These are phyloP conservation scores for Talaromyces rugulosus DNA, from an alignment of 2,329 filamentous ascomycete species.

Conservation along the genomic window DNA sequence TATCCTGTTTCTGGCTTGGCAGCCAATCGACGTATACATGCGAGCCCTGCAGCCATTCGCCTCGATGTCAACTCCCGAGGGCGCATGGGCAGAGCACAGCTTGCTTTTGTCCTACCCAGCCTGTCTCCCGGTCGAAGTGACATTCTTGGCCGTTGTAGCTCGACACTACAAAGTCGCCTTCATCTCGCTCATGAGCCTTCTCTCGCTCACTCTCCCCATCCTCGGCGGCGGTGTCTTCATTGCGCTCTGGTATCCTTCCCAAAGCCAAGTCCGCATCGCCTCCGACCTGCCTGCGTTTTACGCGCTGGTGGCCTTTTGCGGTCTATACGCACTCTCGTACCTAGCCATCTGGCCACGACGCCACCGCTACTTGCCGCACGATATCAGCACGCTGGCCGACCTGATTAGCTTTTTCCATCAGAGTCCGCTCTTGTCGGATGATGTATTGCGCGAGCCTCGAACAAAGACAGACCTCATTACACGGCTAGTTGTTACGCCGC, in stretches of 20 bases:
- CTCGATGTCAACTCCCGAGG: constrained; percentile 48
- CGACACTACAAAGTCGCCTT: constrained; percentile 56
- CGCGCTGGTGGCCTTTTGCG: constrained; percentile 66
- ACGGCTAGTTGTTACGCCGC: constrained; percentile 56
- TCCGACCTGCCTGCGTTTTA: constrained; percentile 71
- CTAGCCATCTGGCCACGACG: constrained; percentile 59
- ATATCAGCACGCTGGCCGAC: constrained; percentile 68
- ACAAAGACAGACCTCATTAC: constrained; percentile 66
- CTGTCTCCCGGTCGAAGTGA: constrained; percentile 50
- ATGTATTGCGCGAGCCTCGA: constrained; percentile 64
- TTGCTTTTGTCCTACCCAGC: constrained; percentile 56
- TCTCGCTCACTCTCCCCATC: constrained; percentile 52
- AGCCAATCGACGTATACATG: constrained; percentile 58
- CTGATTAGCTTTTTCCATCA: constrained; percentile 73
- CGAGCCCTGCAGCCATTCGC: constrained; percentile 57
- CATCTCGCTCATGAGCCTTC: constrained; percentile 51
- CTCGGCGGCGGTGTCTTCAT: constrained; percentile 61
- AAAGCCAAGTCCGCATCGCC: constrained; percentile 55
- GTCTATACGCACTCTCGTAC: constrained; percentile 65
- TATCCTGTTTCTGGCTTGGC: constrained; percentile 55
- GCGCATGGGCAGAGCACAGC: constrained; percentile 51
- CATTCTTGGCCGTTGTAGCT: constrained; percentile 50
- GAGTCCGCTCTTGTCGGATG: constrained; percentile 66
- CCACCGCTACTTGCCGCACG: constrained; percentile 65
- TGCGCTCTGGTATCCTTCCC: constrained; percentile 52